Base-by-base conservation (phyloP, 2,329 filamentous ascomycete genomes). In the Graphilbum sp. region DNA sequence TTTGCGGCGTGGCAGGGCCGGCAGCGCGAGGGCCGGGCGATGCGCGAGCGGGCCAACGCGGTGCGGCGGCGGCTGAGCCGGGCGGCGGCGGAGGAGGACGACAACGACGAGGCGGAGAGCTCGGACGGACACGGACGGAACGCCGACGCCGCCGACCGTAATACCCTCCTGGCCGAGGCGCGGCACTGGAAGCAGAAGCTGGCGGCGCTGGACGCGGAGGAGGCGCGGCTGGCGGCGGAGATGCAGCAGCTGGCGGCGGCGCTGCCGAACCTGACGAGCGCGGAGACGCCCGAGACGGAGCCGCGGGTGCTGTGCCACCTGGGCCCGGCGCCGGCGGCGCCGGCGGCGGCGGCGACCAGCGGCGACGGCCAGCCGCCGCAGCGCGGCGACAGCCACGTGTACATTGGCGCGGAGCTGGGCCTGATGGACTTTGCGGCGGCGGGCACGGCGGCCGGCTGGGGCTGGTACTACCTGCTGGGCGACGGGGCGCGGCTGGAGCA, bases 391-490 rank as follows among this genome's bases (percentile, higher is more conserved):
- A 88, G 82, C 0, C 87, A 95, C 55, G 80, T 90, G 8, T 72
- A 88, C 47, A 88, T 98, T 48, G 90, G 90, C 24, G 67, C 75
- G 5, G 74, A 86, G 51, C 71, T 98, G n/a, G 77, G 79, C 25
- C 68, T 98, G n/a, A 66, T 98, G 37, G 88, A 98, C 60, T 95
- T 98, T 52, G 66, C 79, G 5, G 77, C 71, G 42, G 85, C 86
- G 5, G 79, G 79, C 2, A 75, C 72, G n/a, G 78, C 84, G 2
- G 83, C 79, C 4, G 90, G 90, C 29, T 98, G 88, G 88, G 90
- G 90, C 2, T 98, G 86, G 84, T 98, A 98, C 62, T 96, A 86
- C 58, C 73, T 98, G 11, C 66, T 84, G n/a, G 84, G 88, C 52
- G 87, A 93, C 52, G 90, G 77, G 9, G 87, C 87, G 0, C 73